These are phyloP conservation scores for Talaromyces sp. DNA, from an alignment of 2,329 filamentous ascomycete genomes.

Conservation along the genomic window DNA sequence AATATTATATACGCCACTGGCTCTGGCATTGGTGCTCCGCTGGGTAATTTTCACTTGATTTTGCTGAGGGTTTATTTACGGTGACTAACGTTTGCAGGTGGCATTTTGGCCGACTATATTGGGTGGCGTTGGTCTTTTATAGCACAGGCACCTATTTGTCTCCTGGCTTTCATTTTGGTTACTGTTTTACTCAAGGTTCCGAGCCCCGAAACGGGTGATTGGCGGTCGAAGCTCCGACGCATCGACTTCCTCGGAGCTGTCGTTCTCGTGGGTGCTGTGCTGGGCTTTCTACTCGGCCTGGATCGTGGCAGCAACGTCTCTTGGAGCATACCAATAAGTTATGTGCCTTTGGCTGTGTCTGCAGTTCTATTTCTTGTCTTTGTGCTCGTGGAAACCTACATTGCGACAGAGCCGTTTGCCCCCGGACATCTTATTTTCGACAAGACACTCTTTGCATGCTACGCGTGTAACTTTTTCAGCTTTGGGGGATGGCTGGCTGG, in stretches of 20 bases:
- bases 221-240: constrained; percentile 59
- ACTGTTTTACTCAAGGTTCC: constrained; percentile 59
- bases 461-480: constrained; percentile 67
- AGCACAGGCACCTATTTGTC: constrained; percentile 63
- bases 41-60: constrained; percentile 40
- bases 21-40: constrained; percentile 62
- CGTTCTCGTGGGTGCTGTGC: constrained; percentile 60
- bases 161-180: constrained; percentile 61
- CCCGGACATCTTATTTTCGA: constrained; percentile 69
- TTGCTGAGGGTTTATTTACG: neutral
- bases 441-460: constrained; percentile 60
- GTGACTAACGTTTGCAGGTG: constrained; percentile 36
- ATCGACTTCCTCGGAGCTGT: constrained; percentile 70
- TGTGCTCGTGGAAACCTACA: constrained; percentile 60
- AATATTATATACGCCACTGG: constrained; percentile 68
- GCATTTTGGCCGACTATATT: constrained; percentile 58
- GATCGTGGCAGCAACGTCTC: constrained; percentile 68
- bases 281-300: constrained; percentile 62
- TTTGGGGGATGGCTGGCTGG: constrained; percentile 56
- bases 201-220: constrained; percentile 52
- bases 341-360: constrained; percentile 53
- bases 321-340: constrained; percentile 57
- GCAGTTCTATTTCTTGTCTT: constrained; percentile 61
- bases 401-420: constrained; percentile 68
- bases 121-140: constrained; percentile 51